Conservation (phyloP, 345 rosid genomes). For the Psidium guajava region DNA sequence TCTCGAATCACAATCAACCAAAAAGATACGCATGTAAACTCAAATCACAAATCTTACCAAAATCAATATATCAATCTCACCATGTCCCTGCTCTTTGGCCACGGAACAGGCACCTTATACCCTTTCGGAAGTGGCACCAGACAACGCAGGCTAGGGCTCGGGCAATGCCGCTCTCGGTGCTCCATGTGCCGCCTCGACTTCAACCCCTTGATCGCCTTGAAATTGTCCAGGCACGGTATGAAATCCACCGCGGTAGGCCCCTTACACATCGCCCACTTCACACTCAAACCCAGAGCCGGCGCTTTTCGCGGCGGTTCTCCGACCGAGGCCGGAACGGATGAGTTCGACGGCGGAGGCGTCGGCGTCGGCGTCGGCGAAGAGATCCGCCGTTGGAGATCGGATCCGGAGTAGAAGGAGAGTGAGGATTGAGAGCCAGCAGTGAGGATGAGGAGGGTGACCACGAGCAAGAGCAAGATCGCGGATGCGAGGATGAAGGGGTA, state of each 20-base stretch:
- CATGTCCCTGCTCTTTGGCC: slow-evolving; percentile 98
- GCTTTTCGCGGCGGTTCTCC: background rate
- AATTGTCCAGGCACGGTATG: slow-evolving; percentile 81
- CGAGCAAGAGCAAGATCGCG: slow-evolving; percentile 18
- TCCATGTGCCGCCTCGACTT: slow-evolving; percentile 76
- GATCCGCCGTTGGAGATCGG: slow-evolving; percentile 1
- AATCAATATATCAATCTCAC: slow-evolving; percentile 49
- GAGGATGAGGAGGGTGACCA: slow-evolving; percentile 28
- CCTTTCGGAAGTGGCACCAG: slow-evolving; percentile 63
- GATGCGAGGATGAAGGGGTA: slow-evolving; percentile 36
- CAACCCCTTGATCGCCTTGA: slow-evolving; percentile 45
- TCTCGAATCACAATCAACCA: background rate
- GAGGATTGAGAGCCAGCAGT: slow-evolving; percentile 5
- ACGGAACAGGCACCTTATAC: slow-evolving; percentile 56
- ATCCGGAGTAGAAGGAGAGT: background rate
- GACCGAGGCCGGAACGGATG: background rate
- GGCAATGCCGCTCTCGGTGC: slow-evolving; percentile 88
- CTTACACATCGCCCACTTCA: slow-evolving; percentile 44
- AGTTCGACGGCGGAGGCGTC: background rate
- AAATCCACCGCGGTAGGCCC: slow-evolving; percentile 43
- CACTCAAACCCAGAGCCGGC: slow-evolving; percentile 6
- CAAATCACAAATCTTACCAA: slow-evolving; percentile 28
- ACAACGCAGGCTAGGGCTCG: slow-evolving; percentile 49
- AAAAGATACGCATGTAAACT: background rate
- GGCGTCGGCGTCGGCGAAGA: background rate